Evolutionary conservation across 371 early-diverging fungal species (phyloP), one percentile per base, ranked within the genome.

Genomic region (Mucor irregularis): DNA sequence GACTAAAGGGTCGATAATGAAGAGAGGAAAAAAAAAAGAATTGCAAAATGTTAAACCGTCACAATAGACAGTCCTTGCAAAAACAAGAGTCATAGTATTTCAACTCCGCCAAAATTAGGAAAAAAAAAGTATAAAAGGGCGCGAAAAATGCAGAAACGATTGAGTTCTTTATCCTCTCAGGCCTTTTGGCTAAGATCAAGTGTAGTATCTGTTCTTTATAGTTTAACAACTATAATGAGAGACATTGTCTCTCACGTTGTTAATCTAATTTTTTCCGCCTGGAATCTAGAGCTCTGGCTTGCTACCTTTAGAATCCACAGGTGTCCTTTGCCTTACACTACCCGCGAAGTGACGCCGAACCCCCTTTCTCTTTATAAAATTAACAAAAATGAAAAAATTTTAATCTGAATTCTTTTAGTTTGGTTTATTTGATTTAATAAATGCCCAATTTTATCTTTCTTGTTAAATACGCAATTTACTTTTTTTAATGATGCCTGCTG

Each of bases 181-280:
- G 84, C 84, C 83, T 81, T 74, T 80, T 84, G 84, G 87, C 87
- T 87, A 82, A 83, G 86, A 87, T 86, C 86, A 87, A 87, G 88
- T 86, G 86, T 86, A 87, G 86, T 87, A 86, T 86, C 88, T 87
- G 86, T 87, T 86, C 86, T 86, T 83, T 81, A 80, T 80, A 87
- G 88, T 78, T 75, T 87, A 82, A 87, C 71, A 84, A 69, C 88
- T 87, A 80, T 74, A 80, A 83, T 68, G 71, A 58, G 69, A 58
- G 49, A 66, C 78, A 77, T 62, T 50, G 77, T 62, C 50, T 61
- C 58, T 60, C 66, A 62, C 58, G 68, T 71, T 73, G 70, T 80
- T 81, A 83, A 73, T 70, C 77, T 71, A 71, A 81, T 84, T 81
- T 83, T 81, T 66, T 66, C 64, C 71, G 47, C 71, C 67, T 16